These are phyloP conservation scores for Gilbertella persicaria DNA, from an alignment of 371 early-diverging fungal genomes.

Conservation along the genomic window DNA sequence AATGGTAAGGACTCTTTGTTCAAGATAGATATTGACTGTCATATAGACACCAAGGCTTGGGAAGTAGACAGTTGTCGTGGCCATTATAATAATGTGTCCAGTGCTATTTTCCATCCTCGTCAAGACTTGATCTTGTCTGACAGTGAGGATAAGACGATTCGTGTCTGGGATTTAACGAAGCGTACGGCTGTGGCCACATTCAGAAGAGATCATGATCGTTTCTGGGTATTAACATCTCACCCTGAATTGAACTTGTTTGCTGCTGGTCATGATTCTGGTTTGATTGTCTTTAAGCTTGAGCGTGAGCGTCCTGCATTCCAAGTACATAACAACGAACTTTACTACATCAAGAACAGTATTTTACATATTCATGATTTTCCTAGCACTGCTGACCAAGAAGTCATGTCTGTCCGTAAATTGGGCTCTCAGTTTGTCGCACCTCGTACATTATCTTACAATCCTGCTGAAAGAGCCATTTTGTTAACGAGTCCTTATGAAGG, in stretches of 20 bases:
- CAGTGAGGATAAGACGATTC: slow-evolving; percentile 97
- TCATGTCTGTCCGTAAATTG: slow-evolving; percentile 71
- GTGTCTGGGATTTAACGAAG: slow-evolving; percentile 96
- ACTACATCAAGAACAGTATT: slow-evolving; percentile 84
- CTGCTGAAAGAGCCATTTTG: slow-evolving; percentile 88
- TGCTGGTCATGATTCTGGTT: slow-evolving; percentile 97
- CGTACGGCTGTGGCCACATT: slow-evolving; percentile 91
- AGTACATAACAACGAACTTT: slow-evolving; percentile 77
- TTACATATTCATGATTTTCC: slow-evolving; percentile 81
- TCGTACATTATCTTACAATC: slow-evolving; percentile 89
- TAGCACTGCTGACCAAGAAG: slow-evolving; percentile 72
- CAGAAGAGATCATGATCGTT: slow-evolving; percentile 95
- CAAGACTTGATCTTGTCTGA: slow-evolving; percentile 92
- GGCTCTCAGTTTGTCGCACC: slow-evolving; percentile 72
- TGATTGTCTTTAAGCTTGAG: slow-evolving; percentile 97
- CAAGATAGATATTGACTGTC: too few relatives aligned
- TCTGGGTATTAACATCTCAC: slow-evolving; percentile 96
- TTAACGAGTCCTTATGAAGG: slow-evolving; percentile 82
- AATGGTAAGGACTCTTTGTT: slow-evolving; percentile 75
- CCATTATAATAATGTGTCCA: slow-evolving; percentile 97
- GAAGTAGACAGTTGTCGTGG: slow-evolving; percentile 98
- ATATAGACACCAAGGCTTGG: slow-evolving; percentile 91
- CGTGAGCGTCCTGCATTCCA: slow-evolving; percentile 92
- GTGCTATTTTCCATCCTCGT: slow-evolving; percentile 90
- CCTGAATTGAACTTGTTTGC: slow-evolving; percentile 95